Evolutionary conservation across 352 stramenopile genomes (phyloP).

Genomic region (Phytopythium sindhum): DNA sequence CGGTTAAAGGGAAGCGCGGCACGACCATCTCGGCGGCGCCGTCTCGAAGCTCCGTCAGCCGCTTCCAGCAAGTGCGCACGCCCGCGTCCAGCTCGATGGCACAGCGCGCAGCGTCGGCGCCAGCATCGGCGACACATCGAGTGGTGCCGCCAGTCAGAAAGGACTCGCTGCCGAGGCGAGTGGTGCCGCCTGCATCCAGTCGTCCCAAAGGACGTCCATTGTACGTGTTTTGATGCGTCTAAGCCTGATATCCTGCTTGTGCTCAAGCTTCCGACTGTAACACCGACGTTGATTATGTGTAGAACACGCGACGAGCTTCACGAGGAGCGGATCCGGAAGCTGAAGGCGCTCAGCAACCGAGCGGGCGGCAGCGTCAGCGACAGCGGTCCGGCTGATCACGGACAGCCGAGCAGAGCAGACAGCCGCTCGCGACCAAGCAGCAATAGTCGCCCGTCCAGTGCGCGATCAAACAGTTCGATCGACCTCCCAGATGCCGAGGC

Average conservation of each 20-base stretch:
- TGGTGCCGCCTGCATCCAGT: neutral
- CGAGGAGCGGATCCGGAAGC: conserved; percentile 23
- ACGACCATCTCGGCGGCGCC: conserved; percentile 63
- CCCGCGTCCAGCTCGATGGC: conserved; percentile 12
- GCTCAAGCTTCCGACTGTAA: conserved; percentile 1
- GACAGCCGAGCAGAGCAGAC: neutral
- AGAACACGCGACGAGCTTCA: conserved; percentile 62
- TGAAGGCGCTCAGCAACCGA: conserved; percentile 7
- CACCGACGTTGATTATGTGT: neutral
- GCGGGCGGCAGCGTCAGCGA: neutral
- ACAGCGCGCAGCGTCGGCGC: conserved; percentile 21
- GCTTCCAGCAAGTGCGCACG: conserved; percentile 29
- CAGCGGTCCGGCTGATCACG: neutral
- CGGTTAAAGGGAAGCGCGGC: conserved; percentile 45
- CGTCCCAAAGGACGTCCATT: neutral
- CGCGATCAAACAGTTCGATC: conserved; percentile 13
- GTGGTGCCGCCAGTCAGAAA: conserved; percentile 14
- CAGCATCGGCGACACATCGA: conserved; percentile 19
- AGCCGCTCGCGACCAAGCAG: conserved; percentile 1
- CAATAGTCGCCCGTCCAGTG: conserved; percentile 20
- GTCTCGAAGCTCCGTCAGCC: conserved; percentile 47
- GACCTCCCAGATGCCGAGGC: conserved; percentile 17
- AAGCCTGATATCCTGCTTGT: neutral
- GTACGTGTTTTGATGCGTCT: neutral
- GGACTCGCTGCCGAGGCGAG: neutral